Evolutionary conservation across 2,329 filamentous ascomycete species (phyloP).

Genomic region (Emergomyces orientalis): DNA sequence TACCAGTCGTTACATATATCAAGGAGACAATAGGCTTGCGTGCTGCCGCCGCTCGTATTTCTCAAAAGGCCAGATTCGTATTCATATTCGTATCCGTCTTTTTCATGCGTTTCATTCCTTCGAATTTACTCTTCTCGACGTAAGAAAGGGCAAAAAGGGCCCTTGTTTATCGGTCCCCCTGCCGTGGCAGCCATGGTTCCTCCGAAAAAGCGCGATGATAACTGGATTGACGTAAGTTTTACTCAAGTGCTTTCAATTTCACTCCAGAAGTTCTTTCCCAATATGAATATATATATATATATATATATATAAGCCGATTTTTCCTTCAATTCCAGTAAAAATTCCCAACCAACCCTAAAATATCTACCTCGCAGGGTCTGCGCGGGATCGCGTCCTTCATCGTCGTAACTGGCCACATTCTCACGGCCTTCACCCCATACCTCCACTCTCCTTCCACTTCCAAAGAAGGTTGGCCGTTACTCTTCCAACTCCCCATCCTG

Average conservation of each 20-base stretch:
- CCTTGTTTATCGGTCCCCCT: too few relatives aligned
- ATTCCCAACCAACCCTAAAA: not conserved
- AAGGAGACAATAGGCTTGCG: not conserved
- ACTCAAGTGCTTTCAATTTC: not conserved
- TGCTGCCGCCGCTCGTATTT: not conserved
- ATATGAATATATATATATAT: not conserved
- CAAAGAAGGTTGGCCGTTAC: slow-evolving; percentile 11
- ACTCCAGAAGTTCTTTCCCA: not conserved
- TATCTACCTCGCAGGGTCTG: slow-evolving; percentile 25
- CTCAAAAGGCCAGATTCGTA: not conserved
- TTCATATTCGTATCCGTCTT: not conserved
- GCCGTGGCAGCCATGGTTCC: slow-evolving; percentile 5
- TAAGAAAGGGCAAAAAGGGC: not conserved
- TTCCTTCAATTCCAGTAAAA: not conserved
- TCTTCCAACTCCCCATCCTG: slow-evolving; percentile 24
- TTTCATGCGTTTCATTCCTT: not conserved
- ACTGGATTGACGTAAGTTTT: slow-evolving; percentile 18
- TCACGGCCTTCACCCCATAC: slow-evolving; percentile 33
- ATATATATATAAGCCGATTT: not conserved
- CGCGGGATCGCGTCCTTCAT: slow-evolving; percentile 35
- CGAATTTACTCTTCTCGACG: not conserved
- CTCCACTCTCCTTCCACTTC: slow-evolving; percentile 28
- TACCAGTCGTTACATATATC: not conserved
- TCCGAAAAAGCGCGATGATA: slow-evolving; percentile 15
- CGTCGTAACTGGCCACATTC: slow-evolving; percentile 35